Base-by-base conservation (phyloP, 1,284 basidiomycete species). In the Trametes polyzona region DNA sequence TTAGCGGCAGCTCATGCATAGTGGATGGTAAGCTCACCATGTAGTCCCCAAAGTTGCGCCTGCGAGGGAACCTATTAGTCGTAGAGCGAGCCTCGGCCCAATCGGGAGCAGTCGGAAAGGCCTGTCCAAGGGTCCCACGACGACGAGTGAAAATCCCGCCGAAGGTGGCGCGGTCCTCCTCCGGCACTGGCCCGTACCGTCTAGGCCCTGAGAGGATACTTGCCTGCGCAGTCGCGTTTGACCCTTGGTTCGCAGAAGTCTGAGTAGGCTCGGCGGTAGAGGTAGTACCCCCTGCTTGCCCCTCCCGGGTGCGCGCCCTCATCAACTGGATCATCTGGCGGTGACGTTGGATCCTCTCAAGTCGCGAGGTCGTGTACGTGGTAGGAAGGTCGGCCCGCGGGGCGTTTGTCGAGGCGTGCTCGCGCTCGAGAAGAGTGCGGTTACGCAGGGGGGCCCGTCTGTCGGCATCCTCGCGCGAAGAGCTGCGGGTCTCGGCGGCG, bases 11-110 rank as follows among this genome's bases (percentile, higher is more conserved):
- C n/a, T 5, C 19, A 23, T 26, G 16, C 4, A 4, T 6, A 10
- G 9, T 1, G 14, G 5, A 5, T 1, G 4, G 33, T 5, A 30
- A 14, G 19, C 36, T 48, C 55, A 88, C 87, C 70, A 90, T 69
- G 46, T 83, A 88, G 68, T 88, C 87, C 11, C 86, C 86, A 3
- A 82, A 47, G 47, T 70, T 73, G 29, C 78, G 65, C 43, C 73
- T 57, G 12, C 57, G 49, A 39, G 48, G 44, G 30, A 30, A 21
- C 11, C 50, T 1, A 23, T 17, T 60, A 52, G 52, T n/a, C n/a
- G n/a, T n/a, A n/a, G n/a, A n/a, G n/a, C n/a, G n/a, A n/a, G n/a
- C 52, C 40, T 39, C 58, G 33, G 57, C 42, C 47, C 52, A 61
- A 3, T 63, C 58, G 49, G 63, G 54, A 19, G 58, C 59, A 4